These are phyloP conservation scores for Tylopilus plumbeoviolaceoides DNA, from an alignment of 768 basidiomycete genomes.

Conservation along the genomic window DNA sequence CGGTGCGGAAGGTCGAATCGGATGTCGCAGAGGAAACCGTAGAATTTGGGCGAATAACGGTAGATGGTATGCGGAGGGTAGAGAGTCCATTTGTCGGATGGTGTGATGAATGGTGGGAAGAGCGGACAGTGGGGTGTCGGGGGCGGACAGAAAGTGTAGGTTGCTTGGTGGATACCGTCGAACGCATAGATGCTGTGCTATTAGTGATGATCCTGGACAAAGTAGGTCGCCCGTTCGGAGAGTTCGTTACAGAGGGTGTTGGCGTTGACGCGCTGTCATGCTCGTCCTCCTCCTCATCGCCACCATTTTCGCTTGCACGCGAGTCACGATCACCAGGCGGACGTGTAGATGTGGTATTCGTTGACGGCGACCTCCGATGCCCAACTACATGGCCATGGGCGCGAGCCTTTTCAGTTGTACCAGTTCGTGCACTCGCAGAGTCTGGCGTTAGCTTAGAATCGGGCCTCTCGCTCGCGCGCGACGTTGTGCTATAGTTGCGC, in stretches of 20 bases:
- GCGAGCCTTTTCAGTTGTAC: slow-evolving; percentile 22
- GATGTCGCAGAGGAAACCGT: slow-evolving; percentile 30
- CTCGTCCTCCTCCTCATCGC: slow-evolving; percentile 10
- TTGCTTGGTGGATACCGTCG: slow-evolving; percentile 20
- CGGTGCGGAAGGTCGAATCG: slow-evolving; percentile 30
- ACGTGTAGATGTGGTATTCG: slow-evolving; percentile 7
- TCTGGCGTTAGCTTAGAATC: slow-evolving; percentile 72
- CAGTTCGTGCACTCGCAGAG: slow-evolving; percentile 25
- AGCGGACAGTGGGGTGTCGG: slow-evolving; percentile 23
- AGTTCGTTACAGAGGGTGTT: slow-evolving; percentile 4
- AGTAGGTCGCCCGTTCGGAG: slow-evolving; percentile 23
- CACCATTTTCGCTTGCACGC: not conserved
- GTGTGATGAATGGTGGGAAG: slow-evolving; percentile 19
- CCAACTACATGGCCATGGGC: slow-evolving; percentile 12
- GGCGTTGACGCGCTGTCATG: slow-evolving; percentile 16
- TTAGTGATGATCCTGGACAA: slow-evolving; percentile 27
- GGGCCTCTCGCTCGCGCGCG: slow-evolving; percentile 41
- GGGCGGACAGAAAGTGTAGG: slow-evolving; percentile 12
- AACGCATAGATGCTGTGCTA: slow-evolving; percentile 22
- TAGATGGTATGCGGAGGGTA: slow-evolving; percentile 30
- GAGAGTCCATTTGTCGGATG: slow-evolving; percentile 22
- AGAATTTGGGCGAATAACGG: slow-evolving; percentile 24
- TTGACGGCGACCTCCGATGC: slow-evolving; percentile 24
- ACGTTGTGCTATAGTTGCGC: slow-evolving; percentile 26
- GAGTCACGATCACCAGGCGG: slow-evolving; percentile 2